Base-by-base conservation (phyloP, 371 early-diverging fungal species). In the Actinomortierella wolfii region DNA sequence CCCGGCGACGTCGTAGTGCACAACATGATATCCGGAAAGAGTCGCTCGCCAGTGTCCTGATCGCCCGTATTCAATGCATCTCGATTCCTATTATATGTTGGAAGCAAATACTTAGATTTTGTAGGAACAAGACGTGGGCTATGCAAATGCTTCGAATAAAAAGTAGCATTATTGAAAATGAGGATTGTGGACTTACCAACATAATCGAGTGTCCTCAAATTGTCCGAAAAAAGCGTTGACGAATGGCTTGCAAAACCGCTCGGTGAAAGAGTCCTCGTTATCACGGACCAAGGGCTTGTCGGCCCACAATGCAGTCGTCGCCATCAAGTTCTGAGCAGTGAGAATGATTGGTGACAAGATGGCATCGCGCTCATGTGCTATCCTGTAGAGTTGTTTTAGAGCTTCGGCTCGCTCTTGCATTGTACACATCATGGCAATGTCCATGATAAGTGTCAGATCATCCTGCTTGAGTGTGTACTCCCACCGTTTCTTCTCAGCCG, bases 261-360 rank as follows among this genome's bases (percentile, higher is more conserved):
- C 45, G 45, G 45, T 45, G 15, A 45, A 45, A 4, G 45, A 45
- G 45, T 45, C 45, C 45, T 45, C 45, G 15, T 45, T 45, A 45
- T 45, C 45, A 4, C 45, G 45, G 45, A 45, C 17, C 15, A 45
- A 45, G 17, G 15, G 45, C 45, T 45, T 45, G 45, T 45, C 45
- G 45, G 45, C 45, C 45, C 45, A 45, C 17, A 45, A 17, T 8
- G 45, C 45, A 8, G 45, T 45, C 45, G 45, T 45, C 8, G 45
- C 45, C 45, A 45, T 45, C 45, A 45, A 20, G 45, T 45, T 45
- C 45, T 45, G 45, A 17, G 45, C 45, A 45, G 45, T 45, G 8
- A 45, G 3, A 17, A 45, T 45, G 21, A 45, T 45, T 4, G 45
- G 45, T 17, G 45, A 45, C 45, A 45, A 15, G 45, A 4, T 45